These are phyloP conservation scores for Elsinoe fawcettii DNA, from an alignment of 2,329 filamentous ascomycete species.

Conservation along the genomic window DNA sequence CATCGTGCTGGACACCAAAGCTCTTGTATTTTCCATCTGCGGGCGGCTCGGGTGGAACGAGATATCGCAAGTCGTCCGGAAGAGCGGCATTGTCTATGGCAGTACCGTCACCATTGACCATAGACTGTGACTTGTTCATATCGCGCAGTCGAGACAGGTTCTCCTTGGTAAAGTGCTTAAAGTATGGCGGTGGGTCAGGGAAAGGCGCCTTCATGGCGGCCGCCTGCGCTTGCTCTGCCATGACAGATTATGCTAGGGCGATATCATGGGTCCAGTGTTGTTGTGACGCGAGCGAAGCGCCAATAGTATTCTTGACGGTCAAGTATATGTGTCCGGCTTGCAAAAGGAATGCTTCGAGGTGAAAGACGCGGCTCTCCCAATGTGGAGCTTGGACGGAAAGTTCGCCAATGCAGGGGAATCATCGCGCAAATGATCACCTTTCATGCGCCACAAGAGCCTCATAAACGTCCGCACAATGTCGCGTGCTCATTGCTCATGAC, in stretches of 20 bases:
- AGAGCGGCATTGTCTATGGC: slow-evolving; percentile 39
- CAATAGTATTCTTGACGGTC: not conserved
- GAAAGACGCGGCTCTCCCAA: not conserved
- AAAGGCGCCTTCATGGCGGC: slow-evolving; percentile 53
- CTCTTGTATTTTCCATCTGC: slow-evolving; percentile 61
- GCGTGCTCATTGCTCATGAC: slow-evolving; percentile 8
- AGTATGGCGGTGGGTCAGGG: slow-evolving; percentile 83
- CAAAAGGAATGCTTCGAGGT: not conserved
- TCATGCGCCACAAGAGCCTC: slow-evolving; percentile 5
- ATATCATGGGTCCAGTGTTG: not conserved
- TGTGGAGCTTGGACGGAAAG: not conserved
- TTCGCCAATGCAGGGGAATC: not conserved
- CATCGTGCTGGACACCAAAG: slow-evolving; percentile 62
- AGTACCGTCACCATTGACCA: slow-evolving; percentile 17
- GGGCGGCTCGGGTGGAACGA: slow-evolving; percentile 76
- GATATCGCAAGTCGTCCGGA: slow-evolving; percentile 63
- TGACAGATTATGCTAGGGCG: slow-evolving; percentile 28
- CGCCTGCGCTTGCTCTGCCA: slow-evolving; percentile 52
- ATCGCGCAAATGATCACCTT: not conserved
- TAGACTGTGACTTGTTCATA: slow-evolving; percentile 25
- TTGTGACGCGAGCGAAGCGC: no score
- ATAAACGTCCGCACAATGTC: not conserved
- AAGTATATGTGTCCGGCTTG: not conserved
- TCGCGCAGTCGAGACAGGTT: slow-evolving; percentile 54
- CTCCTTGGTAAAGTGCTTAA: slow-evolving; percentile 73